Conservation (phyloP, 2,329 filamentous ascomycete genomes). For the Curvularia sp. region DNA sequence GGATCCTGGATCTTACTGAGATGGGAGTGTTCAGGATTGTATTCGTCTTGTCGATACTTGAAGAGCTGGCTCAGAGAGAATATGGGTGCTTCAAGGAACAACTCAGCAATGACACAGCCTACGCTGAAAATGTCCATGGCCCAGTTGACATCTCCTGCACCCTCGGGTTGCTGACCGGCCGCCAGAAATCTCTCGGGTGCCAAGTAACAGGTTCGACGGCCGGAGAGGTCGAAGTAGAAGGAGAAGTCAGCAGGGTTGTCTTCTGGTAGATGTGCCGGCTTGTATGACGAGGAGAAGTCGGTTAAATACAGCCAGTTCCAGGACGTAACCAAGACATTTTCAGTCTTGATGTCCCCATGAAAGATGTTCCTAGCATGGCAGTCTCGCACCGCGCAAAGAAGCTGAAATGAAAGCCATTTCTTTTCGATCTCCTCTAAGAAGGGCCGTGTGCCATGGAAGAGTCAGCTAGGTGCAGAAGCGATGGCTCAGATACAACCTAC, state of each 20-base stretch:
- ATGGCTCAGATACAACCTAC: slow-evolving; percentile 41
- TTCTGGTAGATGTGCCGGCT: slow-evolving; percentile 90
- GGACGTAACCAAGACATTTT: slow-evolving; percentile 95
- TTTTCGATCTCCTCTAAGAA: slow-evolving; percentile 98
- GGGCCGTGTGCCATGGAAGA: slow-evolving; percentile 75
- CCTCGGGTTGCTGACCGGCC: slow-evolving; percentile 70
- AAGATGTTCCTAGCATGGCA: slow-evolving; percentile 89
- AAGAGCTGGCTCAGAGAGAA: slow-evolving; percentile 97
- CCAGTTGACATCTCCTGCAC: slow-evolving; percentile 74
- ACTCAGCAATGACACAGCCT: slow-evolving; percentile 94
- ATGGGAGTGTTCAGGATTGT: slow-evolving; percentile 82
- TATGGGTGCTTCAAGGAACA: slow-evolving; percentile 95
- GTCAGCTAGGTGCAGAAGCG: slow-evolving; percentile 31
- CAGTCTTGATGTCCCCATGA: slow-evolving; percentile 98
- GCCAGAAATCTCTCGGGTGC: slow-evolving; percentile 91
- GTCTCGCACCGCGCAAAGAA: slow-evolving; percentile 89
- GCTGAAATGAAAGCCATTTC: slow-evolving; percentile 97
- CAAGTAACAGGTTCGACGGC: slow-evolving; percentile 89
- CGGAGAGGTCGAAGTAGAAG: slow-evolving; percentile 95
- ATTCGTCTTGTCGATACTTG: slow-evolving; percentile 91
- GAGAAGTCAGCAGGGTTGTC: slow-evolving; percentile 98
- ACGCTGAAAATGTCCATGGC: slow-evolving; percentile 99
- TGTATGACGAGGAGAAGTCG: slow-evolving; percentile 97
- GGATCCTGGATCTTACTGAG: slow-evolving; percentile 86
- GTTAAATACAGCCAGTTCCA: slow-evolving; percentile 99